Conservation (phyloP, 78 protist genomes). For the Cavenderia fasciculata region DNA sequence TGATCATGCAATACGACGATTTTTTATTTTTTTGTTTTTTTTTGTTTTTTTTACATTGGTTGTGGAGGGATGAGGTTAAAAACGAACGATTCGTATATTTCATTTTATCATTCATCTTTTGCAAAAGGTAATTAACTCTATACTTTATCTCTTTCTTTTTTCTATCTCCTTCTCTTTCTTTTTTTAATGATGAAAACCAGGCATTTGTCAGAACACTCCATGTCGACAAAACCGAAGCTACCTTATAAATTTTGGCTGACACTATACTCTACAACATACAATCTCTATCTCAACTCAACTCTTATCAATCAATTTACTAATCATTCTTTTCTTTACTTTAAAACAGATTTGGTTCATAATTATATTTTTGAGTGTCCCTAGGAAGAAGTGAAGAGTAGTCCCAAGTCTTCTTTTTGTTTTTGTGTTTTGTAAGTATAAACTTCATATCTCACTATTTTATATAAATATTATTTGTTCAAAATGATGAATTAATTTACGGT, state of each 20-base stretch:
- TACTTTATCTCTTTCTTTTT: background rate
- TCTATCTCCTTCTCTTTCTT: background rate
- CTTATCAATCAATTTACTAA: background rate
- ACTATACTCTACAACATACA: background rate
- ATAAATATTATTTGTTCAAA: background rate
- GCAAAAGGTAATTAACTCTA: background rate
- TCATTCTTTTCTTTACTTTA: background rate
- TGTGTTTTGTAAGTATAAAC: background rate
- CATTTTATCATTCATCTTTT: background rate
- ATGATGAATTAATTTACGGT: conserved; percentile 17
- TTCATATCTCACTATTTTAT: background rate
- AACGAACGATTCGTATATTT: background rate
- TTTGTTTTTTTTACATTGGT: background rate
- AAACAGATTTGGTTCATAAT: background rate
- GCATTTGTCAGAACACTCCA: conserved; percentile 38
- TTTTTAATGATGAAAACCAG: conserved; percentile 45
- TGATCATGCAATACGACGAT: no score
- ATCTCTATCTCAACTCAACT: background rate
- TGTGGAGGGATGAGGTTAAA: background rate
- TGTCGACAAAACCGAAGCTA: conserved; percentile 42
- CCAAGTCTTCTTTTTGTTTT: background rate
- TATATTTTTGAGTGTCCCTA: background rate
- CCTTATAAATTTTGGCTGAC: conserved; percentile 16
- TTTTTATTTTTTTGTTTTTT: no score
- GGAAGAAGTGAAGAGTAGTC: no score